A percentile compares a stretch with the other conserved stretches of the same genome.
These are phyloP conservation scores for Penicillium freii DNA, from an alignment of 2,329 filamentous ascomycete genomes.

Conservation along the genomic window DNA sequence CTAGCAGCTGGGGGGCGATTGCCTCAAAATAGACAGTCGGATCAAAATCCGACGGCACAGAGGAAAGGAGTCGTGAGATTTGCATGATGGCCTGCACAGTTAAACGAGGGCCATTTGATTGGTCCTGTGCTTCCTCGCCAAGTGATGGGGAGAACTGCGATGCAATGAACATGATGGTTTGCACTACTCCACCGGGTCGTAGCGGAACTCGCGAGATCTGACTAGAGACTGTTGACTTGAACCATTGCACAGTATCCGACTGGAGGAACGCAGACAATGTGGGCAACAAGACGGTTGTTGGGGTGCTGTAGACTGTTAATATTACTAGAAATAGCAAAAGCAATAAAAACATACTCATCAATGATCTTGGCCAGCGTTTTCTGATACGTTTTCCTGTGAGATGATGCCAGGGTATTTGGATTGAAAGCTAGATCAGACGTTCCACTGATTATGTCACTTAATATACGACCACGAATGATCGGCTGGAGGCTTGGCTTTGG, in stretches of 20 bases:
- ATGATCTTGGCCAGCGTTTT: slow-evolving; percentile 32
- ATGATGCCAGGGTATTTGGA: slow-evolving; percentile 21
- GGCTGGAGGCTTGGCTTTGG: slow-evolving; percentile 37
- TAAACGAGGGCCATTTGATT: slow-evolving; percentile 38
- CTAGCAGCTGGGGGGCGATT: slow-evolving; percentile 42
- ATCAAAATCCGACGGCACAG: slow-evolving; percentile 41
- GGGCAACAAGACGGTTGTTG: slow-evolving; percentile 36
- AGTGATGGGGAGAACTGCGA: slow-evolving; percentile 43
- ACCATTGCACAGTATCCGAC: slow-evolving; percentile 38
- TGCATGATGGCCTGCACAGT: slow-evolving; percentile 48
- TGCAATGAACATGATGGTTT: slow-evolving; percentile 44
- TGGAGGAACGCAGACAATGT: slow-evolving; percentile 41
- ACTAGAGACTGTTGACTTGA: slow-evolving; percentile 38
- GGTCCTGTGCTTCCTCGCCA: slow-evolving; percentile 34
- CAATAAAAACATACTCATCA: slow-evolving; percentile 31
- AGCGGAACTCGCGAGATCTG: slow-evolving; percentile 42
- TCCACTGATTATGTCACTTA: slow-evolving; percentile 43
- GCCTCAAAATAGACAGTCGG: slow-evolving; percentile 36
- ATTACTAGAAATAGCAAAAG: neutral
- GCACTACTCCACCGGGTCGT: slow-evolving; percentile 41
- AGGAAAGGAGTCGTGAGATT: slow-evolving; percentile 42
- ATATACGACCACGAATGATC: slow-evolving; percentile 39
- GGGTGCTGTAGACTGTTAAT: slow-evolving; percentile 32
- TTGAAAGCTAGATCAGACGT: slow-evolving; percentile 41
- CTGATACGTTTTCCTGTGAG: slow-evolving; percentile 22